phyloP scores from a whole-genome alignment of 805 yeast species.

The Teunomyces kruisii region DNA sequence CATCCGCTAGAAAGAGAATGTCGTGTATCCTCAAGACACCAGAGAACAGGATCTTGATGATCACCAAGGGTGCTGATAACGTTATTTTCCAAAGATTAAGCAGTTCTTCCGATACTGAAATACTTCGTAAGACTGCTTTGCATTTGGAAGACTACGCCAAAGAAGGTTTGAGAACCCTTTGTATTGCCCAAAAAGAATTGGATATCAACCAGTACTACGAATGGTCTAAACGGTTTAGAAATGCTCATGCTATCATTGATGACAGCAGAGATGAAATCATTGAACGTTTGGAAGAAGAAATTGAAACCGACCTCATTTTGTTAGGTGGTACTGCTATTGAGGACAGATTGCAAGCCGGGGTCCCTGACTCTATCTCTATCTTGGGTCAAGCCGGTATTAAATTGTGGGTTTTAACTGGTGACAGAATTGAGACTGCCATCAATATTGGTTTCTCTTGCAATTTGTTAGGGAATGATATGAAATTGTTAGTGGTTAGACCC shows the following conservation, averaged over 20 bases:
- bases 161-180: slow-evolving; percentile 76
- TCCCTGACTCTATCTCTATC: slow-evolving; percentile 73
- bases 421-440: slow-evolving; percentile 86
- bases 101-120: slow-evolving; percentile 32
- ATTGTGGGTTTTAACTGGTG: slow-evolving; percentile 86
- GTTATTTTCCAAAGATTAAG: slow-evolving; percentile 53
- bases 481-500: slow-evolving; percentile 62
- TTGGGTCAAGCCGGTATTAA: slow-evolving; percentile 77
- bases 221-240: slow-evolving; percentile 58
- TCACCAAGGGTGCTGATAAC: slow-evolving; percentile 76
- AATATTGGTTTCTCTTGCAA: slow-evolving; percentile 87
- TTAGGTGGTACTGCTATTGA: slow-evolving; percentile 88
- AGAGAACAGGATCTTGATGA: slow-evolving; percentile 43
- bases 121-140: slow-evolving; percentile 56
- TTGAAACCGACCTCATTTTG: slow-evolving; percentile 63
- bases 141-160: slow-evolving; percentile 69
- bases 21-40: slow-evolving; percentile 58
- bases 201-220: slow-evolving; percentile 43
- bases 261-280: slow-evolving; percentile 57
- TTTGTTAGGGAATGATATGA: slow-evolving; percentile 72
- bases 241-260: slow-evolving; percentile 56
- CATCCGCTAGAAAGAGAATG: slow-evolving; percentile 77
- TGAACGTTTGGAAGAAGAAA: slow-evolving; percentile 54
- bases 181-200: slow-evolving; percentile 61
- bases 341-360: slow-evolving; percentile 83